Conservation (phyloP, 208 protist species). For the Wallacemonas sp. region DNA sequence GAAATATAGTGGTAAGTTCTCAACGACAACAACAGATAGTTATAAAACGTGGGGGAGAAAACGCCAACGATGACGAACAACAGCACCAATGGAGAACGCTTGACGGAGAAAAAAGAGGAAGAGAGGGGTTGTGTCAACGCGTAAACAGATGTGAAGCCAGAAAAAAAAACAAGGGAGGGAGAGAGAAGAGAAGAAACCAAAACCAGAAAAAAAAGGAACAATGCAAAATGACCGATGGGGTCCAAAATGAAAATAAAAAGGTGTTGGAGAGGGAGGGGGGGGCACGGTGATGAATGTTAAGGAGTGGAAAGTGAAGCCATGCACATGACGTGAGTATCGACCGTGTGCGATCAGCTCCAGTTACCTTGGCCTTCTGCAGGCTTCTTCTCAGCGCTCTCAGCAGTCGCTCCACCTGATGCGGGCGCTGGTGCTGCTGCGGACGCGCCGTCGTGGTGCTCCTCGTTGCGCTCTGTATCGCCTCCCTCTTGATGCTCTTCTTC, state of each 20-base stretch:
- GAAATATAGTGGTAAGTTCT: too few relatives aligned
- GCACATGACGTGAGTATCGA: too few relatives aligned
- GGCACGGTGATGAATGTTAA: too few relatives aligned
- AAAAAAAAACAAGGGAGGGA: neutral
- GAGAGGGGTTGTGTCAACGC: neutral
- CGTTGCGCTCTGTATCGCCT: neutral
- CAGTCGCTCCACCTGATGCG: too few relatives aligned
- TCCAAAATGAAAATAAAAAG: neutral
- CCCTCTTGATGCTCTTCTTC: neutral
- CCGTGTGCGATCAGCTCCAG: slow-evolving; percentile 19
- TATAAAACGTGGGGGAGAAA: too few relatives aligned
- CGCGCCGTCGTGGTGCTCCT: neutral
- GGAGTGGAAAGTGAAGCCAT: too few relatives aligned
- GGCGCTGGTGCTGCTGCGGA: neutral
- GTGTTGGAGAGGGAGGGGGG: too few relatives aligned
- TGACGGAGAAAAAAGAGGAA: neutral
- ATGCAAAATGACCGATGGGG: neutral
- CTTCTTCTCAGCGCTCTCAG: too few relatives aligned
- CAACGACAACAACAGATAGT: too few relatives aligned
- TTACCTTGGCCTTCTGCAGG: neutral
- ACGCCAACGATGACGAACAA: too few relatives aligned
- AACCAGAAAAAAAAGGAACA: neutral
- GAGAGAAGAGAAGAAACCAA: neutral
- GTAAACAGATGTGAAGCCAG: neutral
- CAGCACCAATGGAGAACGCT: neutral